A percentile compares a stretch with the other conserved stretches of the same genome.
Conservation (phyloP, 352 stramenopile species). For the Phytophthora vignae region DNA sequence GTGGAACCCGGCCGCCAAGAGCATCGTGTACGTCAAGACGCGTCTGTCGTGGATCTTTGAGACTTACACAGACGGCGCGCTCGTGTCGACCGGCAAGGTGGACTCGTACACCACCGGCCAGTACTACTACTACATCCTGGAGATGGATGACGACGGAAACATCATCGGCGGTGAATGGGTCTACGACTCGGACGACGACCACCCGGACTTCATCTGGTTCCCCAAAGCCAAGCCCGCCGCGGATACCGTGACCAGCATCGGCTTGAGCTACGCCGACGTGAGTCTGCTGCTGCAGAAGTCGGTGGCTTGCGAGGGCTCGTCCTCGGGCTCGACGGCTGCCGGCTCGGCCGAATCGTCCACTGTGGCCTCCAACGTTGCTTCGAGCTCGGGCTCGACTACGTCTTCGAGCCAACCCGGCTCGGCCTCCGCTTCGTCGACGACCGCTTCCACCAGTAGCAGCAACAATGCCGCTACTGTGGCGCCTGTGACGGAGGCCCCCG, state of each 20-base stretch:
- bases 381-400: neutral
- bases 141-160: slow-evolving; percentile 32
- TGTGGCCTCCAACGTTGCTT: neutral
- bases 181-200: slow-evolving; percentile 30
- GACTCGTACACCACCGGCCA: slow-evolving; percentile 25
- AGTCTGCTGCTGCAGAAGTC: slow-evolving; percentile 22
- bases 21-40: slow-evolving; percentile 44
- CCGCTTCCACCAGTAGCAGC: neutral
- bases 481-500: neutral
- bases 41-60: slow-evolving; percentile 48
- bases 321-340: slow-evolving; percentile 1
- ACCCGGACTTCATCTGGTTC: slow-evolving; percentile 48
- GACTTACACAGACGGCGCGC: slow-evolving; percentile 26
- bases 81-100: slow-evolving; percentile 26
- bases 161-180: slow-evolving; percentile 50
- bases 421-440: neutral
- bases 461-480: neutral
- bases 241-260: slow-evolving; percentile 31
- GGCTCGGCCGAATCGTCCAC: neutral
- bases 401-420: neutral
- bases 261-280: slow-evolving; percentile 38
- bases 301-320: slow-evolving; percentile 9
- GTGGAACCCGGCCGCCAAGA: slow-evolving; percentile 43
- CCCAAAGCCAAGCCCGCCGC: slow-evolving; percentile 28
- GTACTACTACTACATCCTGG: slow-evolving; percentile 45